Conservation (phyloP, 805 yeast genomes). For the Isabelozyma gotoi region DNA sequence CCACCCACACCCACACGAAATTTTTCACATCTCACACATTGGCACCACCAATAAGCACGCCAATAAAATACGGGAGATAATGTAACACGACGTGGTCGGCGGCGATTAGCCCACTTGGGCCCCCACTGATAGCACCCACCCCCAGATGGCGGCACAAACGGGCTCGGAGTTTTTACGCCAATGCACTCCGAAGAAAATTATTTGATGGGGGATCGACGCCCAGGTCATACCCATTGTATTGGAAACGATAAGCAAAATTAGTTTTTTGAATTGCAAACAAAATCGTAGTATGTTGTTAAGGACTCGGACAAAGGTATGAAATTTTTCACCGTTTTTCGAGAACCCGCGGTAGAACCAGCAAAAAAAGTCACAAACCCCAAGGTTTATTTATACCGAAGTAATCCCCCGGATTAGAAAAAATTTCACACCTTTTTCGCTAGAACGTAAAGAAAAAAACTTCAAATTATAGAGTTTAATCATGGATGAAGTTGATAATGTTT, state of each 20-base stretch:
- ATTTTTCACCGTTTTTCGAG: not conserved
- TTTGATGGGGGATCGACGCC: not conserved
- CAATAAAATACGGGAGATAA: no score
- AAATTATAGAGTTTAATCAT: constrained; percentile 13
- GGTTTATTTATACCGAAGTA: not conserved
- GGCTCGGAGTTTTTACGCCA: not conserved
- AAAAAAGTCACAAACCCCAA: not conserved
- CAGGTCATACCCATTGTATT: no score
- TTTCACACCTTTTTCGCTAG: not conserved
- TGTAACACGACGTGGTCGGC: no score
- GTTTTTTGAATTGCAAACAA: no score
- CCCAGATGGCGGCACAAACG: no score
- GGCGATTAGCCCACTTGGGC: no score
- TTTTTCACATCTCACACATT: not conserved
- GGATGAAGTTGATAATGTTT: constrained; percentile 47
- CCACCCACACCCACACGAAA: no score
- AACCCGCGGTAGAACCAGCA: not conserved
- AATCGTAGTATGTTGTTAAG: no score
- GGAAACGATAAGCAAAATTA: no score
- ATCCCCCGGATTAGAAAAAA: not conserved
- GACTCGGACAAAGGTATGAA: not conserved
- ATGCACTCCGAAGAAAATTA: not conserved
- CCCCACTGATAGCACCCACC: no score
- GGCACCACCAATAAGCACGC: not conserved
- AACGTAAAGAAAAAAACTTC: not conserved